Conservation (phyloP, 176 grass and related monocot genomes). For the Carex kokanica region DNA sequence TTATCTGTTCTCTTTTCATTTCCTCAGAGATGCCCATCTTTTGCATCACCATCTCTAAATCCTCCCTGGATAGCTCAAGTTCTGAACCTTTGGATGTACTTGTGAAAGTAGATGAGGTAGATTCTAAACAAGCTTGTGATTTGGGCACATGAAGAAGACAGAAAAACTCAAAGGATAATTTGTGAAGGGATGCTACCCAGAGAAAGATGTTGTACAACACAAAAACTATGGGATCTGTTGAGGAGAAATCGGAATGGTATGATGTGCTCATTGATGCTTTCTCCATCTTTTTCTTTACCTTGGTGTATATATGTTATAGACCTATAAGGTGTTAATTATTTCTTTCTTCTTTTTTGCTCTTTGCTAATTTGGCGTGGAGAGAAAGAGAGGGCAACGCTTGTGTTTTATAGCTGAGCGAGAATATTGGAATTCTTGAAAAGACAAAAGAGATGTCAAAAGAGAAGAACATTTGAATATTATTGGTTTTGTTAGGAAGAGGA, state of each 20-base stretch:
- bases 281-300: slow-evolving; percentile 15
- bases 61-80: slow-evolving; percentile 1
- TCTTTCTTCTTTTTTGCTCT: not conserved
- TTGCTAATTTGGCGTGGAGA: slow-evolving; percentile 15
- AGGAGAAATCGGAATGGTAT: not conserved
- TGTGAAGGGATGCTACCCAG: slow-evolving; percentile 13
- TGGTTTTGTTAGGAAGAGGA: not conserved
- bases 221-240: slow-evolving; percentile 7
- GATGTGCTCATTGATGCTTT: not conserved
- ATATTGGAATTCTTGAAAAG: not conserved
- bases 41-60: slow-evolving; percentile 30
- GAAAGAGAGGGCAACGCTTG: not conserved
- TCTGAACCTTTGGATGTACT: not conserved
- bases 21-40: slow-evolving; percentile 26
- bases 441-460: slow-evolving; percentile 17
- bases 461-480: not conserved
- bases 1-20: not conserved
- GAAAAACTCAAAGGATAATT: not conserved
- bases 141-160: not conserved
- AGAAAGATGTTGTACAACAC: slow-evolving; percentile 19
- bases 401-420: slow-evolving; percentile 11
- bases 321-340: not conserved
- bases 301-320: not conserved
- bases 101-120: not conserved
- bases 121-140: not conserved